phyloP scores from a whole-genome alignment of 1,284 basidiomycete species.

The Heterobasidion occidentale region DNA sequence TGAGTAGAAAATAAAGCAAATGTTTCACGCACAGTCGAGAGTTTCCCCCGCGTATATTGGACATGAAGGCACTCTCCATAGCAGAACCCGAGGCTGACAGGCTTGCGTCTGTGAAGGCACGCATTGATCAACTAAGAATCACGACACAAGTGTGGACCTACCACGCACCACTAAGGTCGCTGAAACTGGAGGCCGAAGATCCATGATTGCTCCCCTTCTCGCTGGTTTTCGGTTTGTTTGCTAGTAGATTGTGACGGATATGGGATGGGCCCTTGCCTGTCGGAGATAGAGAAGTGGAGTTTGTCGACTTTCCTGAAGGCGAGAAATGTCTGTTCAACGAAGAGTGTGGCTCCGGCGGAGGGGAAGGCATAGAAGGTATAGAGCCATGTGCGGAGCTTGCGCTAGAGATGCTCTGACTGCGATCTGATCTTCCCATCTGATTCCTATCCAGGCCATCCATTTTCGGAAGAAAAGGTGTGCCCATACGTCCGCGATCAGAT shows the following conservation, averaged over 20 bases:
- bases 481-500: slow-evolving; percentile 38
- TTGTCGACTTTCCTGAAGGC: slow-evolving; percentile 45
- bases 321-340: slow-evolving; percentile 43
- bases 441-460: neutral
- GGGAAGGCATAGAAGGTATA: slow-evolving; percentile 71
- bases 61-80: slow-evolving; percentile 67
- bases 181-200: slow-evolving; percentile 72
- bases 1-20: no score
- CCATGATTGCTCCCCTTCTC: slow-evolving; percentile 59
- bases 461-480: slow-evolving; percentile 22
- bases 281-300: slow-evolving; percentile 48
- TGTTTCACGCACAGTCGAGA: no score
- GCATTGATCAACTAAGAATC: neutral
- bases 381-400: slow-evolving; percentile 65
- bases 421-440: slow-evolving; percentile 4
- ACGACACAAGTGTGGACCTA: neutral
- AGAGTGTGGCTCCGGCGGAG: slow-evolving; percentile 41
- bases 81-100: slow-evolving; percentile 53
- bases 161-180: slow-evolving; percentile 68
- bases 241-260: slow-evolving; percentile 26
- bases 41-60: slow-evolving; percentile 27
- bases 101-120: slow-evolving; percentile 43
- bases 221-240: slow-evolving; percentile 23
- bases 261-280: slow-evolving; percentile 40
- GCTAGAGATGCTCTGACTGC: slow-evolving; percentile 65